Conservation (phyloP, 2,329 filamentous ascomycete genomes). For the Fusarium sp. region DNA sequence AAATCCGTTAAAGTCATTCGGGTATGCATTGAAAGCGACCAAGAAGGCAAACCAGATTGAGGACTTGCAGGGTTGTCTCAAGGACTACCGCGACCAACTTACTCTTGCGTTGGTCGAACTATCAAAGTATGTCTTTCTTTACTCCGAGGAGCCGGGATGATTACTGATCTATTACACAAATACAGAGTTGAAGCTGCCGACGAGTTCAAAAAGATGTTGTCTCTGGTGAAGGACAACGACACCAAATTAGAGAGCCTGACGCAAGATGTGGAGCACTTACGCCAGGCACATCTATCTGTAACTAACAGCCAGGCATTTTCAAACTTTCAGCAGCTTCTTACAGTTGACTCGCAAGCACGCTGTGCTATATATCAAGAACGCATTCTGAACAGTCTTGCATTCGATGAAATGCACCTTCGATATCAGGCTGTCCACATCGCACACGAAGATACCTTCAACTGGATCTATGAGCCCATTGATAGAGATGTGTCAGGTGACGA, state of each 20-base stretch:
- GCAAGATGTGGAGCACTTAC: background rate
- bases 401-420: background rate
- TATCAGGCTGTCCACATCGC: background rate
- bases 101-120: background rate
- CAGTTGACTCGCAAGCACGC: fast-evolving
- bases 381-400: background rate
- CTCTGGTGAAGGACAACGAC: background rate
- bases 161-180: too few relatives aligned
- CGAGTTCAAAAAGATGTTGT: background rate
- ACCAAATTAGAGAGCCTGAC: background rate
- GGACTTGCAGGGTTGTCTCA: fast-evolving
- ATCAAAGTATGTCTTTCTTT: background rate
- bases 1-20: background rate
- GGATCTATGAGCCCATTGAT: background rate
- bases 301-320: fast-evolving
- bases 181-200: background rate
- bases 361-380: fast-evolving
- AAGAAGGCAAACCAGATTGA: fast-evolving
- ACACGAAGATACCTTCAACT: background rate
- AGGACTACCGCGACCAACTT: background rate
- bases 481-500: fast-evolving
- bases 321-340: background rate
- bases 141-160: fast-evolving
- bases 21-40: background rate
- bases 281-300: fast-evolving